Evolutionary conservation across 2,329 filamentous ascomycete species (phyloP).

Genomic region (Aspergillus pseudonomiae): DNA sequence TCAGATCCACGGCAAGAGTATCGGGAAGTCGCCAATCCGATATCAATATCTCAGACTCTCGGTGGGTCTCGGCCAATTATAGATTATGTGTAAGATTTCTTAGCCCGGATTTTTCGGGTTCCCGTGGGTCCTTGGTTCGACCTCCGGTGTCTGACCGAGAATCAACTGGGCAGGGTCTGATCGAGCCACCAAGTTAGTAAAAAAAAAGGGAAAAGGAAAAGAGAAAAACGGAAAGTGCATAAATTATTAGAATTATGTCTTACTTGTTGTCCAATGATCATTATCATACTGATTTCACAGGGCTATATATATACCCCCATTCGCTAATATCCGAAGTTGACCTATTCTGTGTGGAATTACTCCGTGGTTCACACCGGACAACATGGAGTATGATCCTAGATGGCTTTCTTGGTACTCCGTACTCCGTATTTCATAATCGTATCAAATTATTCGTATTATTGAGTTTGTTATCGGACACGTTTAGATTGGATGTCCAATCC

Average conservation of each 20-base stretch:
- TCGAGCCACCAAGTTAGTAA: not conserved
- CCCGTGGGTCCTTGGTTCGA: not conserved
- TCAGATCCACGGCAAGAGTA: not conserved
- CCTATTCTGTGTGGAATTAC: not conserved
- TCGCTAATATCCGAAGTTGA: not conserved
- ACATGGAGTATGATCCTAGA: not conserved
- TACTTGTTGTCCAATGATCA: not conserved
- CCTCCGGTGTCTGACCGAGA: conserved; percentile 4
- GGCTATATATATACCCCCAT: not conserved
- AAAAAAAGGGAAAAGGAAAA: no score
- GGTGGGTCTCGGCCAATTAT: not conserved
- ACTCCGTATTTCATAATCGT: not conserved
- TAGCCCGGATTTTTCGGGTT: conserved; percentile 1
- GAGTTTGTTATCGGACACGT: not conserved
- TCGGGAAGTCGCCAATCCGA: not conserved
- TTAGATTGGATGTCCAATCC: not conserved
- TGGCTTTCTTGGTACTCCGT: not conserved
- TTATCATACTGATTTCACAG: not conserved
- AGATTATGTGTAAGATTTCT: not conserved
- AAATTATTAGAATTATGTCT: not conserved
- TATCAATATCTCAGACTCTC: not conserved
- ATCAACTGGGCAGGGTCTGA: not conserved
- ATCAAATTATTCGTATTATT: not conserved
- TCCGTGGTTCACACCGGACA: not conserved
- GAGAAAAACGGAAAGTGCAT: not conserved